A percentile compares a stretch with the other conserved stretches of the same genome.
phyloP scores from a whole-genome alignment of 2,329 filamentous ascomycete genomes.

The Aspergillus latus region DNA sequence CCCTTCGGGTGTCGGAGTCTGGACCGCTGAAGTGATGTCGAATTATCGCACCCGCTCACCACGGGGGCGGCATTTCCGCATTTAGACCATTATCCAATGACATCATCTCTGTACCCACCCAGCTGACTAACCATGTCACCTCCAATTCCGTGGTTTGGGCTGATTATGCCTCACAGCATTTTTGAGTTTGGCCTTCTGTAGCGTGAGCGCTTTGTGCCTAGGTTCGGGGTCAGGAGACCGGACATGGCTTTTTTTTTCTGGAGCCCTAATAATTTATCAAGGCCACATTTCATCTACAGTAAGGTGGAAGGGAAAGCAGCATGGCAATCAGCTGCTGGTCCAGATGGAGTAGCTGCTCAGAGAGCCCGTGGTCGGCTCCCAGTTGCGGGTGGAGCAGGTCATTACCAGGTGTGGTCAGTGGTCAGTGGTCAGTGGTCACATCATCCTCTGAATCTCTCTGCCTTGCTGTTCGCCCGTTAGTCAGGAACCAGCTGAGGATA shows the following conservation, averaged over 20 bases:
- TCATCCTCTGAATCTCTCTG: slow-evolving; percentile 13
- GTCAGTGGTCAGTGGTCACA: slow-evolving; percentile 6
- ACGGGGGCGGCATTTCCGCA: neutral
- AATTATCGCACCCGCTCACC: neutral
- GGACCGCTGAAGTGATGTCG: neutral
- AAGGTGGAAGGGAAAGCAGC: neutral
- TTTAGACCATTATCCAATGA: neutral
- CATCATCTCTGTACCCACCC: neutral
- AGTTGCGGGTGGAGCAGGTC: slow-evolving; percentile 19
- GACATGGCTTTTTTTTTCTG: neutral
- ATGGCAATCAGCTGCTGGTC: neutral
- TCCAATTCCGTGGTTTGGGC: neutral
- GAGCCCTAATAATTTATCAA: neutral
- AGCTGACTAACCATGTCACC: neutral
- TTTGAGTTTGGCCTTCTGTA: neutral
- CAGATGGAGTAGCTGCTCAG: neutral
- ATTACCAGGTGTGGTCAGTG: no score
- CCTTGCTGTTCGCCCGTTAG: slow-evolving; percentile 19
- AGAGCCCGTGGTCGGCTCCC: slow-evolving; percentile 10
- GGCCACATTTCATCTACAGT: neutral
- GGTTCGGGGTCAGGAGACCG: neutral
- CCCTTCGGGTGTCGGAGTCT: neutral
- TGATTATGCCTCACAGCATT: neutral
- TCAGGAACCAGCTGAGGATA: slow-evolving; percentile 21
- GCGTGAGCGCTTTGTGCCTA: neutral